Base-by-base conservation (phyloP, 306 rosid species). In the Prosopis cineraria region DNA sequence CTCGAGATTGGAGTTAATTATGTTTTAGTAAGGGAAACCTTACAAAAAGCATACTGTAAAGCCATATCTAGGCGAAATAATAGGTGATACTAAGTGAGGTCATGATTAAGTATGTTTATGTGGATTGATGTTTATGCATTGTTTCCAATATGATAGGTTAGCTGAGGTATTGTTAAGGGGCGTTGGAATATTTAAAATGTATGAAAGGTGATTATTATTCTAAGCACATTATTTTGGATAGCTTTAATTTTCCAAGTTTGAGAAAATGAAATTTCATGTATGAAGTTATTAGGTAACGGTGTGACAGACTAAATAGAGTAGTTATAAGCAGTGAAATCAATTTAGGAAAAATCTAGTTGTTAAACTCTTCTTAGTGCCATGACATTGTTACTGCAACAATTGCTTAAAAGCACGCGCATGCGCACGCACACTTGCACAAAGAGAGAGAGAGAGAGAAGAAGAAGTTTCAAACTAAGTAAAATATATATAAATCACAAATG, bases 1-100 rank as follows among this genome's bases (percentile, higher is more conserved):
- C n/a, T n/a, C n/a, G n/a, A n/a, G n/a, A n/a, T n/a, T n/a, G n/a
- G n/a, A n/a, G n/a, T n/a, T n/a, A n/a, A n/a, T n/a, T n/a, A n/a
- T n/a, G n/a, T n/a, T n/a, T n/a, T n/a, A n/a, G n/a, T n/a, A n/a
- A n/a, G n/a, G n/a, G n/a, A n/a, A n/a, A n/a, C n/a, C n/a, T n/a
- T n/a, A n/a, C n/a, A n/a, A n/a, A 56, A 73, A 53, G 59, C 63
- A 74, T 14, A 27, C 58, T 36, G 47, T 43, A 36, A 69, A 36
- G 44, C 47, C 45, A 68, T 62, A 52, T 75, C 29, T 75, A 17
- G 70, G 70, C 20, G 19, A 59, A 68, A 71, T 52, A 41, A 16
- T 60, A 5, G 70, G 64, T 22, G n/a, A n/a, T n/a, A n/a, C n/a
- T n/a, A n/a, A 22, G 33, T 69, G 64, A 22, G 39, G 62, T 52